A percentile compares a stretch with the other conserved stretches of the same genome.
Evolutionary conservation across 2,329 filamentous ascomycete genomes (phyloP).

Genomic region (Cercospora sp.): DNA sequence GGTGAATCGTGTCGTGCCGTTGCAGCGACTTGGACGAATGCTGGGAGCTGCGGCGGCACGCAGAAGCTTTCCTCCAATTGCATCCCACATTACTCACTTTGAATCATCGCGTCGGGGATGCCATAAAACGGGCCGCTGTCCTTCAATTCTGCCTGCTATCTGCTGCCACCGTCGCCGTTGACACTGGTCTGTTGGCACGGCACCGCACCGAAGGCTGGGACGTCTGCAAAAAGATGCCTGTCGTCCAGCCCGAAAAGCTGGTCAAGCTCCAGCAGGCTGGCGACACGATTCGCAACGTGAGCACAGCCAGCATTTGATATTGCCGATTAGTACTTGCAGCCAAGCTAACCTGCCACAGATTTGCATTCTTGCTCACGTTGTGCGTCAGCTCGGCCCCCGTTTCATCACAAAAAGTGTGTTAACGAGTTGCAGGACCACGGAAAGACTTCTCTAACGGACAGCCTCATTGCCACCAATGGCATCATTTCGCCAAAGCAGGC

Average conservation of each 20-base stretch:
- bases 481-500: conserved; percentile 98
- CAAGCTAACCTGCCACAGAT: conserved; percentile 52
- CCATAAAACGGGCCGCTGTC: not conserved
- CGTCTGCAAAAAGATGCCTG: conserved; percentile 65
- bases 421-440: conserved; percentile 71
- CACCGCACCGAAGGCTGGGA: not conserved
- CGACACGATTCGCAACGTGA: conserved; percentile 88
- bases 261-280: conserved; percentile 84
- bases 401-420: not conserved
- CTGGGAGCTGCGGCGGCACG: not conserved
- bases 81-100: not conserved
- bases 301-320: conserved; percentile 34
- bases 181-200: conserved; percentile 3
- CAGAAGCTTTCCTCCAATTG: conserved; percentile 2
- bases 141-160: not conserved
- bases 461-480: conserved; percentile 95
- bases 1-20: conserved; percentile 1
- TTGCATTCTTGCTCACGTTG: conserved; percentile 91
- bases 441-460: conserved; percentile 95
- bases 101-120: conserved; percentile 3
- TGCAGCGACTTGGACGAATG: not conserved
- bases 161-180: conserved; percentile 3
- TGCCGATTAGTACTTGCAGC: conserved; percentile 10
- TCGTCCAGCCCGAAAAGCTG: conserved; percentile 87
- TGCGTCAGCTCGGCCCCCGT: conserved; percentile 45